Evolutionary conservation across 2,329 filamentous ascomycete genomes (phyloP).

Genomic region (Diaporthe batatas): DNA sequence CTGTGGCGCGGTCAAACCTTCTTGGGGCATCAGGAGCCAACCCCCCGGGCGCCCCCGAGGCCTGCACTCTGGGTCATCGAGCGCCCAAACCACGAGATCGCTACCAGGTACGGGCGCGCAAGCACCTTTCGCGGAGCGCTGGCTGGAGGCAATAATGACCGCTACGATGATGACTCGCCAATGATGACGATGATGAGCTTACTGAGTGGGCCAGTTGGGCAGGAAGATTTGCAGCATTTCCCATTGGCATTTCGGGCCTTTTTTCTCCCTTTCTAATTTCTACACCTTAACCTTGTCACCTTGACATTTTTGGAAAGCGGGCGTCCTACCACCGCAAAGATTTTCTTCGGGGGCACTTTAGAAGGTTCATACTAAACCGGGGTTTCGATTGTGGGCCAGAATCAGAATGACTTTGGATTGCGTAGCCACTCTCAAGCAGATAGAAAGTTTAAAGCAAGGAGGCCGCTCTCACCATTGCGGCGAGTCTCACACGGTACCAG

Average conservation of each 20-base stretch:
- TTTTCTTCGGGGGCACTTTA: conserved; percentile 21
- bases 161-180: conserved; percentile 41
- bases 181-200: conserved; percentile 15
- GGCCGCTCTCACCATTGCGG: background rate
- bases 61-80: background rate
- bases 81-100: background rate
- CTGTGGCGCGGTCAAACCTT: conserved; percentile 15
- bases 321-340: conserved; percentile 4
- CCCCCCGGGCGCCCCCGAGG: background rate
- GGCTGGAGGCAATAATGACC: conserved; percentile 48
- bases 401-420: conserved; percentile 26
- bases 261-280: background rate
- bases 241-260: background rate
- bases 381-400: conserved; percentile 28
- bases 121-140: conserved; percentile 25
- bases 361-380: conserved; percentile 27
- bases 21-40: background rate
- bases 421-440: conserved; percentile 18
- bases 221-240: conserved; percentile 10
- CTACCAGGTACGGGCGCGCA: background rate
- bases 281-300: background rate
- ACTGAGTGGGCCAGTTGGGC: background rate
- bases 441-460: conserved; percentile 21
- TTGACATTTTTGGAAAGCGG: conserved; percentile 16
- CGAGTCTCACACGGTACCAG: background rate